Evolutionary conservation across 225 moss, liverwort and hornwort genomes (phyloP).

Genomic region (Ulota crispa): DNA sequence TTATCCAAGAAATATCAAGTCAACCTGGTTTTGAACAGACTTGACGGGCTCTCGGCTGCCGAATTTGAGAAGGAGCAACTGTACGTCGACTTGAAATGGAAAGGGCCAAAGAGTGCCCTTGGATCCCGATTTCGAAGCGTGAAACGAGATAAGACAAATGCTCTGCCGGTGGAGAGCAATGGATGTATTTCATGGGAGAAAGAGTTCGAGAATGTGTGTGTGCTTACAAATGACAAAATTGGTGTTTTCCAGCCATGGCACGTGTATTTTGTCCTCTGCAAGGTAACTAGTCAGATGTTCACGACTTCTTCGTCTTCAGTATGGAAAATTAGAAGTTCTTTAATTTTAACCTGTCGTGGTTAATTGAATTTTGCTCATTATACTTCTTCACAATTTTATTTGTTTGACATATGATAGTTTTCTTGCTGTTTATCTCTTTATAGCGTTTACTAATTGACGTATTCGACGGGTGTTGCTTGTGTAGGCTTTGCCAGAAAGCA

Average conservation of each 20-base stretch:
- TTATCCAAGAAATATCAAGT: conserved; percentile 87
- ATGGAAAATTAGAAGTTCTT: background rate
- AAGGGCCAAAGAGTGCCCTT: conserved; percentile 74
- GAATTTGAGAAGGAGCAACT: conserved; percentile 53
- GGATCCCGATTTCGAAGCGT: conserved; percentile 84
- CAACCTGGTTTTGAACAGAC: conserved; percentile 63
- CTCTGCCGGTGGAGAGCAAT: conserved; percentile 48
- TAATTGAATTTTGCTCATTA: background rate
- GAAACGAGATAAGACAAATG: conserved; percentile 66
- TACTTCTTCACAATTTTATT: background rate
- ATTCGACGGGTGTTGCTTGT: conserved; percentile 1
- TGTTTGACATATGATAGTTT: background rate
- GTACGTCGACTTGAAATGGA: conserved; percentile 88
- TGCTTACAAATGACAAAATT: conserved; percentile 62
- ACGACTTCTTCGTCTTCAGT: background rate
- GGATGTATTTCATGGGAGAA: conserved; percentile 78
- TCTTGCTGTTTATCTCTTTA: background rate
- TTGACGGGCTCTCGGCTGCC: conserved; percentile 56
- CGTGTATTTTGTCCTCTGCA: conserved; percentile 72
- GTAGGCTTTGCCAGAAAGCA: conserved; percentile 42
- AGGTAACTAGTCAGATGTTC: conserved; percentile 49
- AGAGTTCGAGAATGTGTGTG: conserved; percentile 78
- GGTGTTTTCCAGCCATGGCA: conserved; percentile 86
- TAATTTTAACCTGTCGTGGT: background rate
- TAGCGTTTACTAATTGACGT: conserved; percentile 7